Percentiles rank a stretch among this genome's conserved stretches.
Evolutionary conservation across 441 rosid genomes (phyloP).

Genomic region (Breynia disticha): DNA sequence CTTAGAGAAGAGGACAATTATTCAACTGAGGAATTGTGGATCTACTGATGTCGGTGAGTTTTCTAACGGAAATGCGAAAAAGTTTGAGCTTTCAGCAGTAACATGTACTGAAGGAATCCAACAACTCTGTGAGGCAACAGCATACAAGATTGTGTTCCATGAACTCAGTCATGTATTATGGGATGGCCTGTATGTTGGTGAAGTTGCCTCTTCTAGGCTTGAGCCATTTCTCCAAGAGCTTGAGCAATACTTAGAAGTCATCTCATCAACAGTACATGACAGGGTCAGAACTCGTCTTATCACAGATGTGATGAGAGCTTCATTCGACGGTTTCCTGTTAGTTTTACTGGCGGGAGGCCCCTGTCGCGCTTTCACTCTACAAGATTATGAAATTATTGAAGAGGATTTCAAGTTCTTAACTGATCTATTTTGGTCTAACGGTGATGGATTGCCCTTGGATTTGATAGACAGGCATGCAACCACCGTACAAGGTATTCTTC

Average conservation of each 20-base stretch:
- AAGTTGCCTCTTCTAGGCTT: slow-evolving; percentile 67
- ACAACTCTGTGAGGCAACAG: slow-evolving; percentile 73
- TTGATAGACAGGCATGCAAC: slow-evolving; percentile 59
- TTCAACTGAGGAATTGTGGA: slow-evolving; percentile 74
- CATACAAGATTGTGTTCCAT: slow-evolving; percentile 74
- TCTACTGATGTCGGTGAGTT: slow-evolving; percentile 52
- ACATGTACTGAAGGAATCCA: slow-evolving; percentile 86
- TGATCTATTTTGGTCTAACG: slow-evolving; percentile 91
- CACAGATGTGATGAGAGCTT: slow-evolving; percentile 80
- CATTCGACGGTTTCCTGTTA: slow-evolving; percentile 78
- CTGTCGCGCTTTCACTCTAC: slow-evolving; percentile 62
- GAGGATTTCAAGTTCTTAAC: slow-evolving; percentile 77
- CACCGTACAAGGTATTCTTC: slow-evolving; percentile 51
- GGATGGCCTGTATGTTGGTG: slow-evolving; percentile 84
- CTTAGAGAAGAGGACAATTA: slow-evolving; percentile 61
- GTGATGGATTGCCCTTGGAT: slow-evolving; percentile 81
- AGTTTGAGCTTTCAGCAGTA: slow-evolving; percentile 67
- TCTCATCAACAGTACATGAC: slow-evolving; percentile 74
- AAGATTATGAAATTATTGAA: slow-evolving; percentile 65
- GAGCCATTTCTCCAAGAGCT: slow-evolving; percentile 75
- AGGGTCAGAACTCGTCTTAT: slow-evolving; percentile 67
- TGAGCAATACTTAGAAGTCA: slow-evolving; percentile 50
- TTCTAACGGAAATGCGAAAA: slow-evolving; percentile 52
- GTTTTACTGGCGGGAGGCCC: slow-evolving; percentile 98
- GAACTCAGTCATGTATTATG: slow-evolving; percentile 79